Evolutionary conservation across 805 yeast species (phyloP), one percentile per base, ranked within the genome.

Genomic region (Candida sithepensis): DNA sequence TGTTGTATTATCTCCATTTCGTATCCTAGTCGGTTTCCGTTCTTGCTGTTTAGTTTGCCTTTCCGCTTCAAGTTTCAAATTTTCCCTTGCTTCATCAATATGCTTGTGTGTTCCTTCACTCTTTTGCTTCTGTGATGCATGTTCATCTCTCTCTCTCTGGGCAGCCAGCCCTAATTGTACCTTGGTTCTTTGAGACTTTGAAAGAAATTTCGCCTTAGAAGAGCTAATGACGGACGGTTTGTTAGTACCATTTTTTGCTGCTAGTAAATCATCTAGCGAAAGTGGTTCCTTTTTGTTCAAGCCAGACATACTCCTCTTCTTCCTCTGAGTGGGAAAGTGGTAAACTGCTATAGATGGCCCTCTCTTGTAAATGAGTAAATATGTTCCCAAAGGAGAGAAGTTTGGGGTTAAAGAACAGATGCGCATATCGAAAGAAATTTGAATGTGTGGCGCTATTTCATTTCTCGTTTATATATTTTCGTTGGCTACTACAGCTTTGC

Each of bases 141-240:
- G 24, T 16, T 22, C 47, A 19, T 32, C 44, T 40, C 53, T 46
- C 26, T 46, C 46, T 16, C 43, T 13, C n/a, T n/a, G n/a, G 10
- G 45, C 49, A 44, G 55, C 50, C 33, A 56, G 54, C 45, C 60
- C 56, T 33, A 48, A 18, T 6, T 71, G 66, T 19, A 70, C 52
- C 43, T 65, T 62, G 19, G 64, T 66, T 38, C 85, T 64, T 47
- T 75, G 72, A n/a, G 58, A 61, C 55, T 72, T 77, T 9, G 79
- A 65, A 7, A 81, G 55, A 57, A 79, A 81, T 38, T 46, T 57
- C 8, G 59, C 43, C 42, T 54, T 55, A 13, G 39, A 28, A 24
- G 32, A 38, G 4, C 19, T 30, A 20, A 12, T 13, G 44, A 5
- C 10, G 14, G 36, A 48, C 58, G 63, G 2, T 77, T 78, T 51